A percentile compares a stretch with the other conserved stretches of the same genome.
Conservation (phyloP, 2,329 filamentous ascomycete species). For the Ophiostoma sp. region DNA sequence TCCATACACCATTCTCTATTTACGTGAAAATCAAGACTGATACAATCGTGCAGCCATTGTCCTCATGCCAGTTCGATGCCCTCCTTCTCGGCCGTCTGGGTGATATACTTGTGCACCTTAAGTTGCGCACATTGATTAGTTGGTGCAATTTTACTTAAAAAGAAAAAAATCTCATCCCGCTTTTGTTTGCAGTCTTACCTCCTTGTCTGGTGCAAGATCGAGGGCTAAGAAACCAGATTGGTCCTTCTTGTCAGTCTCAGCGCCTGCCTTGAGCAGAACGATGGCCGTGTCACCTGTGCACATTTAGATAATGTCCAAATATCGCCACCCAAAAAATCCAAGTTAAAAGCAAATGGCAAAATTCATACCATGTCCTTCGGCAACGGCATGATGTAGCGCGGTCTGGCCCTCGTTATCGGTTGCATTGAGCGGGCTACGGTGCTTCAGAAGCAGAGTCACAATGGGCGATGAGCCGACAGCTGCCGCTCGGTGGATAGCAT, state of each 20-base stretch:
- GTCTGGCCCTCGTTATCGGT: slow-evolving; percentile 82
- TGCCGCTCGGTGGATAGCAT: slow-evolving; percentile 87
- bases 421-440: slow-evolving; percentile 78
- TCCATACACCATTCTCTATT: not conserved
- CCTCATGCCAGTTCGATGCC: slow-evolving; percentile 62
- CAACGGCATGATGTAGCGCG: slow-evolving; percentile 82
- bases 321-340: not conserved
- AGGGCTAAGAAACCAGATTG: slow-evolving; percentile 69
- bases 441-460: slow-evolving; percentile 73
- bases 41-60: not conserved
- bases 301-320: not conserved
- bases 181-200: slow-evolving; percentile 53
- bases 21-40: not conserved
- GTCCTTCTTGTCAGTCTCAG: slow-evolving; percentile 77
- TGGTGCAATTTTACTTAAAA: not conserved
- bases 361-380: slow-evolving; percentile 66
- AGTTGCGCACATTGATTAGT: slow-evolving; percentile 15
- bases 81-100: slow-evolving; percentile 77
- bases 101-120: slow-evolving; percentile 73
- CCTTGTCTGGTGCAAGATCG: slow-evolving; percentile 81
- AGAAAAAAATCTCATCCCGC: slow-evolving; percentile 23
- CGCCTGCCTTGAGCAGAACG: slow-evolving; percentile 77
- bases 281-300: slow-evolving; percentile 73
- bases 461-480: slow-evolving; percentile 89
- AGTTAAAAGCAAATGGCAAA: not conserved